These are phyloP conservation scores for Ceratocystis papillata DNA, from an alignment of 2,329 filamentous ascomycete species.

Conservation along the genomic window DNA sequence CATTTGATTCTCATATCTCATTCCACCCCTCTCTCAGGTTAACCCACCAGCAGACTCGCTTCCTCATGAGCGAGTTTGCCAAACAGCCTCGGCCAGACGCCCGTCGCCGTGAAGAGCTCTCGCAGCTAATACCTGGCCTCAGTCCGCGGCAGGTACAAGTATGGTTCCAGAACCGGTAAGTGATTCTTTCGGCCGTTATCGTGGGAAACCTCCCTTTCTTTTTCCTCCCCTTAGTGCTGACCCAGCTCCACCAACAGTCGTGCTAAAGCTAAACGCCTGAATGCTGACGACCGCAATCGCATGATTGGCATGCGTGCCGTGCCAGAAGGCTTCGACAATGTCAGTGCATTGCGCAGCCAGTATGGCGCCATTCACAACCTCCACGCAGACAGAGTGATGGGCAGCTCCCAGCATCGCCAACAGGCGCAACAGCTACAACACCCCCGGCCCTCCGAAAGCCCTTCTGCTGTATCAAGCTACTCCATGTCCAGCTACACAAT, in stretches of 20 bases:
- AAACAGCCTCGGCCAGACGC: constrained; percentile 91
- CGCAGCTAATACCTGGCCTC: constrained; percentile 79
- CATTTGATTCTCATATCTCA: background rate
- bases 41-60: constrained; percentile 93
- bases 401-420: constrained; percentile 30
- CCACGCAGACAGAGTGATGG: constrained; percentile 25
- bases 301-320: constrained; percentile 64
- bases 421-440: constrained; percentile 5
- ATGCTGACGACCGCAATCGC: constrained; percentile 57
- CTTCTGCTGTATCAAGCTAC: constrained; percentile 32
- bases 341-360: constrained; percentile 56
- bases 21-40: constrained; percentile 45
- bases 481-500: constrained; percentile 47
- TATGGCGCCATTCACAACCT: constrained; percentile 44
- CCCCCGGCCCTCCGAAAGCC: constrained; percentile 18
- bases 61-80: constrained; percentile 92
- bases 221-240: background rate
- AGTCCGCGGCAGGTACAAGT: constrained; percentile 91
- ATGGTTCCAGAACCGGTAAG: constrained; percentile 95
- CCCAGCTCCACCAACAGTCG: constrained; percentile 30
- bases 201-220: background rate
- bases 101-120: constrained; percentile 75
- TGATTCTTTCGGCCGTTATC: constrained; percentile 15
- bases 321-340: constrained; percentile 59
- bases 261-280: constrained; percentile 61